phyloP scores from a whole-genome alignment of 257 asterid species.

The Haberlea rhodopensis region DNA sequence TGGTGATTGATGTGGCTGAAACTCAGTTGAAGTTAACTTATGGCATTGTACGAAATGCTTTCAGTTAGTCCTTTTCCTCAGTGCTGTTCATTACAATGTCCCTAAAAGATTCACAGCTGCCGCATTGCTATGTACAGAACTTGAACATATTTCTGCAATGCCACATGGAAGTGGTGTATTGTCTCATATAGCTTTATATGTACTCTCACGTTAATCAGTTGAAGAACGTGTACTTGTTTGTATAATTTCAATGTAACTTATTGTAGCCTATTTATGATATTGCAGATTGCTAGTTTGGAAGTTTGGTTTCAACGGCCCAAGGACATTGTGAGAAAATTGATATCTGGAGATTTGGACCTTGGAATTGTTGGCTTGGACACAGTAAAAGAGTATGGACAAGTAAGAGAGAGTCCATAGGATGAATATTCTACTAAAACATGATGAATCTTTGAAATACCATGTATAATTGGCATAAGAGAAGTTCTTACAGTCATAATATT shows the following conservation, averaged over 20 bases:
- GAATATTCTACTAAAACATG: slow-evolving; percentile 11
- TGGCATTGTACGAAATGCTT: background rate
- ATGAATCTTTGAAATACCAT: slow-evolving; percentile 6
- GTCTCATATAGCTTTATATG: background rate
- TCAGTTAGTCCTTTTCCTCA: background rate
- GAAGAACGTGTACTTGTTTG: background rate
- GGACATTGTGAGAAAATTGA: slow-evolving; percentile 86
- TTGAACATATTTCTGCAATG: background rate
- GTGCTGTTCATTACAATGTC: background rate
- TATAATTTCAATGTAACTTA: background rate
- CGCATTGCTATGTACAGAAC: slow-evolving; percentile 4
- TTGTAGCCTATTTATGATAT: slow-evolving; percentile 10
- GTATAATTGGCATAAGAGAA: slow-evolving; percentile 22
- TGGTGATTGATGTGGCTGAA: background rate
- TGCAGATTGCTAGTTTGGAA: slow-evolving; percentile 75
- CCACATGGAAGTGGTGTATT: slow-evolving; percentile 1
- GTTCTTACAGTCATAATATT: background rate
- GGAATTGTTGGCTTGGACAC: slow-evolving; percentile 97
- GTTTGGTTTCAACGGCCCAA: slow-evolving; percentile 99
- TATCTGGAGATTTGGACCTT: slow-evolving; percentile 93
- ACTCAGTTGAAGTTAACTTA: background rate
- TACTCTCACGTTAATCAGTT: background rate
- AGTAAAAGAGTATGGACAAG: slow-evolving; percentile 81
- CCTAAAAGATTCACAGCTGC: background rate
- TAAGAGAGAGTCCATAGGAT: slow-evolving; percentile 27